Base-by-base conservation (phyloP, 345 rosid species). In the Pugionium dolabratum region DNA sequence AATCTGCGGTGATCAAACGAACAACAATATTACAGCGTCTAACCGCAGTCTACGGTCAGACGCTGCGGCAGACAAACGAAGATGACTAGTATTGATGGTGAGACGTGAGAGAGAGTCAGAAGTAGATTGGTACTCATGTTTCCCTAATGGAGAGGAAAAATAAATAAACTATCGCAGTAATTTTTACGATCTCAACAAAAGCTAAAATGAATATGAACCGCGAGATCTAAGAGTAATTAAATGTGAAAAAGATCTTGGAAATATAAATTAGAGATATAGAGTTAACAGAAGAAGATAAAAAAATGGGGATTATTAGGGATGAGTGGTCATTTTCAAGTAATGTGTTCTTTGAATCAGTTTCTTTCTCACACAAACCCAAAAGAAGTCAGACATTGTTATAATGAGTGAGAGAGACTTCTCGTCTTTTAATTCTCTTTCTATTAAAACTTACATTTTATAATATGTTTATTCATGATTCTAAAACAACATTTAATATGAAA, bases 371-470 rank as follows among this genome's bases (percentile, higher is more conserved):
- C 69, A 74, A 74, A 67, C 77, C 77, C 73, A 60, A 67, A 73
- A 60, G 10, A 66, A 67, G 77, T 74, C 77, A 67, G 77, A 74
- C 77, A 83, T 67, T 71, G 90, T 77, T 78, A 77, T 85, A 71
- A 84, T 84, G 80, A 18, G 74, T 70, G 98, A 92, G 83, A 78
- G 85, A 73, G 98, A 92, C 96, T 49, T 79, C 52, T 85, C 95
- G 46, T 42, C 72, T 58, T 59, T 72, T 65, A 48, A 41, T 58
- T 72, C 53, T 60, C 63, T 55, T 39, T 43, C 55, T 46, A 25
- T 36, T 45, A 5, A 6, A 33, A 18, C 54, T 35, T 64, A 58
- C 26, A 50, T 57, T 72, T 65, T 57, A 58, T 5, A 26, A 30
- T 9, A 37, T 2, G 25, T 36, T 30, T 37, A 30, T 36, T 56